A percentile compares a stretch with the other conserved stretches of the same genome.
Conservation (phyloP, 495 filamentous ascomycete genomes). For the Alectoria sarmentosa region DNA sequence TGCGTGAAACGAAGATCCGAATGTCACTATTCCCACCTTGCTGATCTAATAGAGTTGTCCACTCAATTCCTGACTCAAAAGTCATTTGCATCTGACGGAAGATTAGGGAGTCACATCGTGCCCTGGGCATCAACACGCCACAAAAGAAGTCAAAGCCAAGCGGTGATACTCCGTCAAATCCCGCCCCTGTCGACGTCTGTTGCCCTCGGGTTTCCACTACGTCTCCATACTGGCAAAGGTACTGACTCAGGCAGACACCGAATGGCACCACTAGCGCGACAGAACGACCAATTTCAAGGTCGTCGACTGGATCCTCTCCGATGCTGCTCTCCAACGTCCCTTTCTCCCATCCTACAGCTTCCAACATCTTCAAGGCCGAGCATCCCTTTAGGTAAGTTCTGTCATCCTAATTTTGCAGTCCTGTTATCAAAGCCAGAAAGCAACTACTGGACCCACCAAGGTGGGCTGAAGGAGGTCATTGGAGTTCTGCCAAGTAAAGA, state of each 20-base stretch:
- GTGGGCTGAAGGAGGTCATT: slow-evolving; percentile 63
- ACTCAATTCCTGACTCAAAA: background rate
- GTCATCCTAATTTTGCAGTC: slow-evolving; percentile 32
- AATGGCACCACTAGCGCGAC: slow-evolving; percentile 15
- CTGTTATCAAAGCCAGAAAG: slow-evolving; percentile 58
- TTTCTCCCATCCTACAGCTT: slow-evolving; percentile 52
- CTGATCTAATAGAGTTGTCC: slow-evolving; percentile 60
- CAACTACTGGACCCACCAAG: slow-evolving; percentile 72
- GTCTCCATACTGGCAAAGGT: background rate
- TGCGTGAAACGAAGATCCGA: slow-evolving; percentile 64
- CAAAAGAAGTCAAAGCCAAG: slow-evolving; percentile 21
- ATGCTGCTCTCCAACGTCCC: slow-evolving; percentile 62
- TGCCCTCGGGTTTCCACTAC: background rate
- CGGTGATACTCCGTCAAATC: background rate
- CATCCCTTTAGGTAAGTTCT: slow-evolving; percentile 22
- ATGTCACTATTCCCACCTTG: slow-evolving; percentile 60
- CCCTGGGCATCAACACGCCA: slow-evolving; percentile 19
- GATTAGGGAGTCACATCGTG: slow-evolving; percentile 25
- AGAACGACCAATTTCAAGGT: slow-evolving; percentile 21
- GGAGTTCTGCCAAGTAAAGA: slow-evolving; percentile 60
- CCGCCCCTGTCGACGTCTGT: slow-evolving; percentile 4
- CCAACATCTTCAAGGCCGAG: slow-evolving; percentile 53
- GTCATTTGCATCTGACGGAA: background rate
- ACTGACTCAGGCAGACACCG: slow-evolving; percentile 7
- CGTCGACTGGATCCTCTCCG: slow-evolving; percentile 22